Conservation (phyloP, 108 stramenopile genomes). For the Cyclostephanos tholiformis region DNA sequence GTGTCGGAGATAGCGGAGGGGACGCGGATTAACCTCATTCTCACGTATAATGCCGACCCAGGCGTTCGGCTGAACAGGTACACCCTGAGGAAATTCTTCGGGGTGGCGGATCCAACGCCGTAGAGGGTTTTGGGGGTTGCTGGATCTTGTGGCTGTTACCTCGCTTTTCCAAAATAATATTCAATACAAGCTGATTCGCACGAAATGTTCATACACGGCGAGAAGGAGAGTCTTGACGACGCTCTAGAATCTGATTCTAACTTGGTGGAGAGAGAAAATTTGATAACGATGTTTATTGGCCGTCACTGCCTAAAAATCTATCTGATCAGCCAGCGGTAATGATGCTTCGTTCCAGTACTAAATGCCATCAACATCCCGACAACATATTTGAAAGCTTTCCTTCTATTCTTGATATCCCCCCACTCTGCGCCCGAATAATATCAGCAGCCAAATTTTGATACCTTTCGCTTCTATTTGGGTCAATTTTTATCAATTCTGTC, state of each 20-base stretch:
- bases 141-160: background rate
- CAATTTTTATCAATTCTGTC: conserved; percentile 33
- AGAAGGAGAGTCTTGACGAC: background rate
- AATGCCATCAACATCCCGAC: background rate
- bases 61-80: conserved; percentile 28
- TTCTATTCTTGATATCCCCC: background rate
- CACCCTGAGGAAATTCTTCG: conserved; percentile 42
- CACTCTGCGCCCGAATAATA: background rate
- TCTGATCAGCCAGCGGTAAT: background rate
- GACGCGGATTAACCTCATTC: conserved; percentile 41
- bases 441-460: conserved; percentile 34
- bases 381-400: background rate
- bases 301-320: background rate
- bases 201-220: background rate
- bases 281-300: background rate
- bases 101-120: background rate
- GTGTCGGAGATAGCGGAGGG: conserved; percentile 36
- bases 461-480: conserved; percentile 41
- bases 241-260: background rate
- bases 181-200: background rate
- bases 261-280: background rate
- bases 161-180: too few relatives aligned
- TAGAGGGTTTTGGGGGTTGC: background rate
- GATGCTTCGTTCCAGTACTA: background rate
- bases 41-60: conserved; percentile 32